These are phyloP conservation scores for Malus hybrid DNA, from an alignment of 331 rosid genomes.

Conservation along the genomic window DNA sequence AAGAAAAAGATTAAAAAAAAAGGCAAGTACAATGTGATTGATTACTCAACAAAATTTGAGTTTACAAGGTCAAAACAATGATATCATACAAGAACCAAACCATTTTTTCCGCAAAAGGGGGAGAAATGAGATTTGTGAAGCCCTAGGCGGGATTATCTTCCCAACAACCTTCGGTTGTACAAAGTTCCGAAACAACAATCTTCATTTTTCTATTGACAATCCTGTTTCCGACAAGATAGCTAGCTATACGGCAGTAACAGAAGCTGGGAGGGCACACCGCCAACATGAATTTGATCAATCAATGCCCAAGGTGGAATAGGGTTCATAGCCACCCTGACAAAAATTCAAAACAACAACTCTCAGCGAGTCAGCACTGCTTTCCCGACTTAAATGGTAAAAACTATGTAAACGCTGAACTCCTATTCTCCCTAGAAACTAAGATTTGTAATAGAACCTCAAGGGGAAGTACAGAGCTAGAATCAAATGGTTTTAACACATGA, in stretches of 20 bases:
- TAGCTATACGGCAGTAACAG: constrained; percentile 9
- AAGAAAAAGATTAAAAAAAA: too few relatives aligned
- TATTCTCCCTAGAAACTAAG: neutral
- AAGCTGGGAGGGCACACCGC: constrained; percentile 35
- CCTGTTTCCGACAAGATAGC: constrained; percentile 3
- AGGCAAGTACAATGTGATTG: neutral
- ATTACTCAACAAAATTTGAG: neutral
- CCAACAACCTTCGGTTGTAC: neutral
- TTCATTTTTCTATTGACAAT: neutral
- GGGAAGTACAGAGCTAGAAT: neutral
- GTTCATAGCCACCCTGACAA: constrained; percentile 78
- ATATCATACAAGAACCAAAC: neutral
- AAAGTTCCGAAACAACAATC: neutral
- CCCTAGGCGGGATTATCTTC: neutral
- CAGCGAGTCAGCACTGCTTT: neutral
- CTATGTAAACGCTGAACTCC: neutral
- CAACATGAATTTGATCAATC: constrained; percentile 52
- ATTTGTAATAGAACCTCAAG: neutral
- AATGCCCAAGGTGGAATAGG: constrained; percentile 84
- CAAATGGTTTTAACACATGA: neutral
- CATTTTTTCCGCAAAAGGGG: neutral
- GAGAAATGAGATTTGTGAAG: neutral
- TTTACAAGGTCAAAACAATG: neutral
- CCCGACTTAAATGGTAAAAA: constrained; percentile 3
- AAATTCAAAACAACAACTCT: constrained; percentile 11